These are phyloP conservation scores for Aureobasidium lini DNA, from an alignment of 2,329 filamentous ascomycete species.

Conservation along the genomic window DNA sequence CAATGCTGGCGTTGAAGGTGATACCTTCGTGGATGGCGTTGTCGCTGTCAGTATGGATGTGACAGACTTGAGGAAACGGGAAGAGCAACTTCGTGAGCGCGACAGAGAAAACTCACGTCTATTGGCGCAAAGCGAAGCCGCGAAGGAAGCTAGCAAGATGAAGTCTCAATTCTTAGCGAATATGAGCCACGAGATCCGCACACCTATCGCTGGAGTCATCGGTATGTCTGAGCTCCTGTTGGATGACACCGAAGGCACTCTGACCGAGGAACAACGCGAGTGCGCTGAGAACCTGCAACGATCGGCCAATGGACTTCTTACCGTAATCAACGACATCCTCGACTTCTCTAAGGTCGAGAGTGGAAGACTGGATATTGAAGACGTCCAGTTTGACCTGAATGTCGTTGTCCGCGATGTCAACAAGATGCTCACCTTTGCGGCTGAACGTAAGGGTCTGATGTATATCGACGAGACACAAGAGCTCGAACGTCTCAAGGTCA, in stretches of 20 bases:
- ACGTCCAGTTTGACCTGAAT: constrained; percentile 70
- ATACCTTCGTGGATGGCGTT: constrained; percentile 57
- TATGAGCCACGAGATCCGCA: constrained; percentile 33
- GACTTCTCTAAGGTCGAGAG: constrained; percentile 85
- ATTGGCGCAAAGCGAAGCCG: constrained; percentile 67
- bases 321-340: constrained; percentile 84
- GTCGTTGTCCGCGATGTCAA: constrained; percentile 70
- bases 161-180: constrained; percentile 76
- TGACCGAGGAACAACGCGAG: constrained; percentile 64
- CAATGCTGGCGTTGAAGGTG: constrained; percentile 43
- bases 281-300: constrained; percentile 71
- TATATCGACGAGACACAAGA: constrained; percentile 60
- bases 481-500: constrained; percentile 62
- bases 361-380: constrained; percentile 67
- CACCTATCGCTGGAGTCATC: constrained; percentile 69
- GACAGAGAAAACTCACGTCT: constrained; percentile 60
- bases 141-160: constrained; percentile 70
- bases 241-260: constrained; percentile 46
- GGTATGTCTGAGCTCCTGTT: constrained; percentile 70
- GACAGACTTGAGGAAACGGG: constrained; percentile 61
- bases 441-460: constrained; percentile 68
- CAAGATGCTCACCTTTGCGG: constrained; percentile 82
- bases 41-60: constrained; percentile 76
- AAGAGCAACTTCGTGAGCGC: constrained; percentile 55
- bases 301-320: constrained; percentile 72